Percentiles rank a stretch among this genome's conserved stretches.
Evolutionary conservation across 1,284 basidiomycete species (phyloP).

Genomic region (Tilletiopsis washingtonensis): DNA sequence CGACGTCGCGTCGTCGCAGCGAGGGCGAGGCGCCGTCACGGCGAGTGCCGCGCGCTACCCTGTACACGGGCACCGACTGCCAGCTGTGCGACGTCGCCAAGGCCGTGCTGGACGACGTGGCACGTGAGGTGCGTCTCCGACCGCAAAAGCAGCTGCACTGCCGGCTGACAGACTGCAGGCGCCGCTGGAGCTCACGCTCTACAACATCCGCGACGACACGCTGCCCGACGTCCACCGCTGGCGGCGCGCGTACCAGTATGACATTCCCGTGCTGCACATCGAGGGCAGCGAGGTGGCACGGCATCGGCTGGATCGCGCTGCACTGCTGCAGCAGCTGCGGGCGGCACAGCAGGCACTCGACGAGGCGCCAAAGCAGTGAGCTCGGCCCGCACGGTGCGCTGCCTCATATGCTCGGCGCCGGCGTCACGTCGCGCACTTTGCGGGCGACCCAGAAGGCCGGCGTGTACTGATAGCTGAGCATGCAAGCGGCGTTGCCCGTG

Average conservation of each 20-base stretch:
- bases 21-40: neutral
- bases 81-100: conserved; percentile 38
- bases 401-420: conserved; percentile 27
- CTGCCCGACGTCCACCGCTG: conserved; percentile 27
- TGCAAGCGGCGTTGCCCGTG: conserved; percentile 70
- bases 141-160: neutral
- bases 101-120: conserved; percentile 17
- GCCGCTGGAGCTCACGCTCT: conserved; percentile 25
- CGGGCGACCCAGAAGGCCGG: conserved; percentile 49
- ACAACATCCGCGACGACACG: conserved; percentile 41
- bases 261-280: conserved; percentile 10
- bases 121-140: conserved; percentile 5
- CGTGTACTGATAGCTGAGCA: conserved; percentile 85
- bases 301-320: conserved; percentile 4
- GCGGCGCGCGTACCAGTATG: conserved; percentile 43
- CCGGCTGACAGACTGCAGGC: neutral
- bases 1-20: neutral
- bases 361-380: too few species aligned
- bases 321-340: neutral
- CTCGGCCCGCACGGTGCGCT: too few species aligned
- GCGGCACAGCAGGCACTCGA: too few species aligned
- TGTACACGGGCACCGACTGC: conserved; percentile 43
- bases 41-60: conserved; percentile 16
- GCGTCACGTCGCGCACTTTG: conserved; percentile 28
- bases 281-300: conserved; percentile 9